Conservation (phyloP, 2,329 filamentous ascomycete genomes). For the Annulohypoxylon truncatum region DNA sequence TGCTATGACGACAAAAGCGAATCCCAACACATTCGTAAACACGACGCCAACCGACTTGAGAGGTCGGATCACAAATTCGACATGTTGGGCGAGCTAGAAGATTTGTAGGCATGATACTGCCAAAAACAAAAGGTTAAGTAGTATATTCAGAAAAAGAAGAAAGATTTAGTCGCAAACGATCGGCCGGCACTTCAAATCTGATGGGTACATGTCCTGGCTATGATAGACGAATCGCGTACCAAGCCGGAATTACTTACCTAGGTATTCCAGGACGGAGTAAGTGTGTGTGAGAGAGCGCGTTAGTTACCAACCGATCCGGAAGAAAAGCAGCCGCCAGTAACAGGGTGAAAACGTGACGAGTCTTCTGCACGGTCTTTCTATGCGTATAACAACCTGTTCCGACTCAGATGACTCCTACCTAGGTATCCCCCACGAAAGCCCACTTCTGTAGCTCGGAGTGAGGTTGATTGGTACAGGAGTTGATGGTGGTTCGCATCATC, state of each 20-base stretch:
- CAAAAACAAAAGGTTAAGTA: conserved; percentile 1
- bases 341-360: conserved; percentile 28
- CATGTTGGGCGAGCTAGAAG: background rate
- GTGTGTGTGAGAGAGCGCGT: background rate
- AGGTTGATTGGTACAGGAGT: conserved; percentile 35
- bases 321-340: background rate
- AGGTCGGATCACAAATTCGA: background rate
- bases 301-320: conserved; percentile 11
- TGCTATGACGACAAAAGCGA: background rate
- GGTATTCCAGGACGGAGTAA: background rate
- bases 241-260: background rate
- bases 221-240: conserved; percentile 1
- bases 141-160: background rate
- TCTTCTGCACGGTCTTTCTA: conserved; percentile 18
- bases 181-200: conserved; percentile 1
- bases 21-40: background rate
- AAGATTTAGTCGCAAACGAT: background rate
- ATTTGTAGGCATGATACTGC: background rate
- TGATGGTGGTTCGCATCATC: conserved; percentile 16
- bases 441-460: conserved; percentile 34
- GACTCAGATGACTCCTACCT: conserved; percentile 24
- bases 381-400: conserved; percentile 14
- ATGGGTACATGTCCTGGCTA: conserved; percentile 1
- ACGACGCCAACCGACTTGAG: background rate
- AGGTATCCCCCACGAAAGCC: conserved; percentile 40